A percentile compares a stretch with the other conserved stretches of the same genome.
Conservation (phyloP, 2,329 filamentous ascomycete genomes). For the Zalaria obscura region DNA sequence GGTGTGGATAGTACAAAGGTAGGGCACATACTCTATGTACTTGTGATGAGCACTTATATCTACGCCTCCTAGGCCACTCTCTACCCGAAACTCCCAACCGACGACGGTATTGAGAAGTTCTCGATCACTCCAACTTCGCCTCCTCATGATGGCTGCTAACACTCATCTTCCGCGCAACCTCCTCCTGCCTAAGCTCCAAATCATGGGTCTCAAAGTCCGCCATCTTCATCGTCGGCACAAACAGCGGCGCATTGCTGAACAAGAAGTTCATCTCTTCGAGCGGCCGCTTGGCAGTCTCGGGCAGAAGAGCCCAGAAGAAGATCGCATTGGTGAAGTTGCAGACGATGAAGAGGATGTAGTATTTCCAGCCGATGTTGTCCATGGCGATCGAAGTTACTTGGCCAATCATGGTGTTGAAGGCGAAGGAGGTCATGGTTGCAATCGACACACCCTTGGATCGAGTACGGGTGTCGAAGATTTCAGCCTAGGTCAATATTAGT, state of each 20-base stretch:
- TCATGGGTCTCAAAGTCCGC: constrained; percentile 40
- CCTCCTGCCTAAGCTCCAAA: constrained; percentile 43
- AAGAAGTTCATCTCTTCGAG: constrained; percentile 43
- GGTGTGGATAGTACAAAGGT: too few species aligned
- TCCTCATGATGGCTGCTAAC: constrained; percentile 5
- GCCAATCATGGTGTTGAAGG: constrained; percentile 65
- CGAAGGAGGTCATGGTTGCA: constrained; percentile 55
- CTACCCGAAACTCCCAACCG: too few species aligned
- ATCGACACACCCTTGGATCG: constrained; percentile 62
- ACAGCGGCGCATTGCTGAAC: constrained; percentile 49
- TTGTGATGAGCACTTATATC: too few species aligned
- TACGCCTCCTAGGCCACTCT: too few species aligned
- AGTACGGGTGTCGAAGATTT: constrained; percentile 67
- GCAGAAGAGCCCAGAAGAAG: constrained; percentile 54
- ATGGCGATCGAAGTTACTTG: constrained; percentile 52
- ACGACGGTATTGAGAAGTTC: too few species aligned
- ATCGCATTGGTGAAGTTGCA: constrained; percentile 56
- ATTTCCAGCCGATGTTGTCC: constrained; percentile 37
- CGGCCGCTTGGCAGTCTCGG: constrained; percentile 49
- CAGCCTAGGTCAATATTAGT: constrained; percentile 31
- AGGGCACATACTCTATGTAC: too few species aligned
- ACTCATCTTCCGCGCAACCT: constrained; percentile 27
- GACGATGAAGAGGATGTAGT: constrained; percentile 47
- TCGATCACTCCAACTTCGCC: neutral
- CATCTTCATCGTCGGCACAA: constrained; percentile 45